These are phyloP conservation scores for Schoenoplectus tabernaemontani DNA, from an alignment of 202 grass and related monocot genomes.

Conservation along the genomic window DNA sequence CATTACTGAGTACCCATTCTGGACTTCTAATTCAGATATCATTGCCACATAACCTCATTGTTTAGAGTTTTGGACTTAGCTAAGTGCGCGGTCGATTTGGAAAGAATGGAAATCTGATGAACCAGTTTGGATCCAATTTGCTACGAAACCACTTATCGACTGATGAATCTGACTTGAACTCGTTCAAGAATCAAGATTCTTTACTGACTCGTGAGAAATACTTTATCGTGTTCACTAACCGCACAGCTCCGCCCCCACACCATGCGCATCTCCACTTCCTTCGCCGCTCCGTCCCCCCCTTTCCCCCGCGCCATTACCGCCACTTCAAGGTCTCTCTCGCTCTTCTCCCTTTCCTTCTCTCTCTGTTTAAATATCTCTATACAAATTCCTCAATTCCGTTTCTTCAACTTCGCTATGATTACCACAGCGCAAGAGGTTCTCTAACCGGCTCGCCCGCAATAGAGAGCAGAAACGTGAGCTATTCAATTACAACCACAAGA, in stretches of 20 bases:
- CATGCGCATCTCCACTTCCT: constrained; percentile 7
- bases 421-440: constrained; percentile 5
- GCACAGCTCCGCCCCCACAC: neutral
- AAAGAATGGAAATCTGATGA: too few species aligned
- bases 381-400: neutral
- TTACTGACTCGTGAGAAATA: neutral
- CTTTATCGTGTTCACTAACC: neutral
- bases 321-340: neutral
- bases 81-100: too few species aligned
- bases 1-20: too few species aligned
- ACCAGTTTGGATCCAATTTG: too few species aligned
- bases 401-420: neutral
- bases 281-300: neutral
- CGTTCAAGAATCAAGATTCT: neutral
- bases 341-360: neutral
- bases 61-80: too few species aligned
- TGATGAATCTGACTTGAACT: too few species aligned
- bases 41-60: too few species aligned
- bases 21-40: too few species aligned
- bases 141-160: too few species aligned
- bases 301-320: neutral
- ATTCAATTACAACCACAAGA: constrained; percentile 51
- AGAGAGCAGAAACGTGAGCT: constrained; percentile 43
- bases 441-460: constrained; percentile 33
- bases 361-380: neutral